Evolutionary conservation across 129 eudicot genomes (phyloP).

Genomic region (Artemisia annua): DNA sequence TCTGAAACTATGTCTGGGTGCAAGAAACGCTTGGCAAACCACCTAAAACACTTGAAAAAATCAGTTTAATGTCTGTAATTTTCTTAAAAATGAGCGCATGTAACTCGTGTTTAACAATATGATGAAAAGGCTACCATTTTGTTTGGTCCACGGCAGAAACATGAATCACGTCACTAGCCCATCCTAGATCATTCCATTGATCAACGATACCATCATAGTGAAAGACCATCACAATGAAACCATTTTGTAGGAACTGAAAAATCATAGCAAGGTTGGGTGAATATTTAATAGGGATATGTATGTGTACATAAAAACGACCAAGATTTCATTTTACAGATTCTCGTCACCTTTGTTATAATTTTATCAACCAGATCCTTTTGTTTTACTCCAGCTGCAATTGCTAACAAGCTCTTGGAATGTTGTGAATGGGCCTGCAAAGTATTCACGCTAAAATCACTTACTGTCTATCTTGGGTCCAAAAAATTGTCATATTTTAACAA

Average conservation of each 20-base stretch:
- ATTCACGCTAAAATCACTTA: not conserved
- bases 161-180: slow-evolving; percentile 70
- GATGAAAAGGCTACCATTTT: slow-evolving; percentile 46
- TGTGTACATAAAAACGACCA: not conserved
- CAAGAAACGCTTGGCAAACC: slow-evolving; percentile 86
- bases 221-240: slow-evolving; percentile 75
- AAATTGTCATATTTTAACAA: not conserved
- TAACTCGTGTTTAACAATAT: too few relatives aligned
- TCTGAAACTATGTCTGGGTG: slow-evolving; percentile 81
- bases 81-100: not conserved
- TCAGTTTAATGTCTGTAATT: not conserved
- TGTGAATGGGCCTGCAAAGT: slow-evolving; percentile 39
- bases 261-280: not conserved
- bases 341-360: slow-evolving; percentile 66
- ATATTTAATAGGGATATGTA: too few relatives aligned
- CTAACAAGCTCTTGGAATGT: slow-evolving; percentile 55
- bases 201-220: slow-evolving; percentile 85
- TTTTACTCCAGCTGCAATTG: slow-evolving; percentile 86
- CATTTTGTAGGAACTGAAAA: slow-evolving; percentile 68
- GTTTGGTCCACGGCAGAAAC: slow-evolving; percentile 77
- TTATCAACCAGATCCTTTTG: slow-evolving; percentile 62
- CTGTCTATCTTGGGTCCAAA: not conserved
- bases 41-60: slow-evolving; percentile 40
- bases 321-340: not conserved
- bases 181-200: slow-evolving; percentile 66